These are phyloP conservation scores for Paragyromitra xinjiangensis DNA, from an alignment of 495 filamentous ascomycete species.

Conservation along the genomic window DNA sequence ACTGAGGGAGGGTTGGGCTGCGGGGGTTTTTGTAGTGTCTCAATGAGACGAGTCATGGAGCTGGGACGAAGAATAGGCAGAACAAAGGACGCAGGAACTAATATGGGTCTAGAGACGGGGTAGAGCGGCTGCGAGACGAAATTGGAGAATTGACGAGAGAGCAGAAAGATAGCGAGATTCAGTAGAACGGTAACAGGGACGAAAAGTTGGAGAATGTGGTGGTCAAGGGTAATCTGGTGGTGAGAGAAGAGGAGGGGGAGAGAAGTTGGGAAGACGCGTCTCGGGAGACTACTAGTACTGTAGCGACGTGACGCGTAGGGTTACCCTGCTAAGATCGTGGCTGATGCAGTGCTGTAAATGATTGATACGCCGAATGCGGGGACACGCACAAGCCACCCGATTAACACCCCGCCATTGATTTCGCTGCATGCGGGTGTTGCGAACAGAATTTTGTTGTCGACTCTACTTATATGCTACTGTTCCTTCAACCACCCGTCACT, in stretches of 20 bases:
- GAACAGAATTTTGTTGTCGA: conserved; percentile 23
- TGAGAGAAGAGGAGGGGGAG: conserved; percentile 5
- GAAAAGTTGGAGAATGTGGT: conserved; percentile 45
- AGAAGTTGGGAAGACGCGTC: conserved; percentile 29
- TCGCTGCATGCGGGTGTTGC: conserved; percentile 29
- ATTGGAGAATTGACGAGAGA: conserved; percentile 45
- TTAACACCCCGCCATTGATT: conserved; percentile 42
- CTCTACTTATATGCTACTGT: conserved; percentile 14
- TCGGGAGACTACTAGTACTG: conserved; percentile 6
- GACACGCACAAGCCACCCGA: conserved; percentile 37
- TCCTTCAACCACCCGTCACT: conserved; percentile 21
- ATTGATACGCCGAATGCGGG: conserved; percentile 33
- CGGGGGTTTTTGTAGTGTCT: conserved; percentile 45
- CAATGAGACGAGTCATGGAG: conserved; percentile 50
- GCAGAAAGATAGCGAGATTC: conserved; percentile 26
- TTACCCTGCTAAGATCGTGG: neutral
- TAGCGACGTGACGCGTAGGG: neutral
- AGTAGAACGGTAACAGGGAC: conserved; percentile 44
- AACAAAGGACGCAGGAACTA: conserved; percentile 29
- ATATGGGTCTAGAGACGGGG: neutral
- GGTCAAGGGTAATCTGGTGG: conserved; percentile 47
- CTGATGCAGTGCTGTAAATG: conserved; percentile 22
- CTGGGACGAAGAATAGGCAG: conserved; percentile 20
- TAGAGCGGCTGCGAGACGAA: conserved; percentile 29
- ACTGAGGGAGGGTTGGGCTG: conserved; percentile 53